Evolutionary conservation across 306 rosid genomes (phyloP).

Genomic region (Prinsepia uniflora): DNA sequence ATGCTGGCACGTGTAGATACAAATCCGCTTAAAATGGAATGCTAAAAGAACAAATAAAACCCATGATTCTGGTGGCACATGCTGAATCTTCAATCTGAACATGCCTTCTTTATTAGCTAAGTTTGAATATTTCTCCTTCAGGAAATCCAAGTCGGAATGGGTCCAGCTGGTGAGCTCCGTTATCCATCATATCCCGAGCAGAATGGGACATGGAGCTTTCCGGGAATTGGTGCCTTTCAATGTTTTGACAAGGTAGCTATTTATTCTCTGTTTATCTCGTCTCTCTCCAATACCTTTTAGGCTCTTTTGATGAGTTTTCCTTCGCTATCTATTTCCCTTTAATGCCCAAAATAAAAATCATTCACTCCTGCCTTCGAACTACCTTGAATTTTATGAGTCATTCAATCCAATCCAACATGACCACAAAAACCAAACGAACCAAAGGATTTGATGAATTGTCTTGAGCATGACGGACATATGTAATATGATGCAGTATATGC

Average conservation of each 20-base stretch:
- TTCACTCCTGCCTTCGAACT: too few species aligned
- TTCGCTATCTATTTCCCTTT: too few species aligned
- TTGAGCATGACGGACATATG: conserved; percentile 8
- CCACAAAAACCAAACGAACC: too few species aligned
- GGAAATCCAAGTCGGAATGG: conserved; percentile 99
- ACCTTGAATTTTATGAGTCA: too few species aligned
- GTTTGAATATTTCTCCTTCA: conserved; percentile 21
- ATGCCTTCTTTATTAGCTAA: conserved; percentile 9
- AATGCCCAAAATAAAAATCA: too few species aligned
- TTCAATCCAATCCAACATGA: too few species aligned
- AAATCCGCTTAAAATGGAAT: background rate
- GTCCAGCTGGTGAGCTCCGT: conserved; percentile 98
- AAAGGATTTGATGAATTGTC: background rate
- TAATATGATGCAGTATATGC: conserved; percentile 63
- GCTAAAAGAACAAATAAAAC: background rate
- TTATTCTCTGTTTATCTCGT: background rate
- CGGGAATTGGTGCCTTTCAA: conserved; percentile 97
- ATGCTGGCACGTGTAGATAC: background rate
- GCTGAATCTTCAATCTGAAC: background rate
- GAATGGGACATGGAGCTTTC: conserved; percentile 85
- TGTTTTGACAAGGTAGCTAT: conserved; percentile 79
- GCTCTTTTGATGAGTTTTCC: too few species aligned
- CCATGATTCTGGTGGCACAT: background rate
- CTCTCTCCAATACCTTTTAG: background rate
- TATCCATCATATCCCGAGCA: conserved; percentile 96